Evolutionary conservation across 1,139 yeast species (phyloP).

Genomic region (Meyerozyma guilliermondii): DNA sequence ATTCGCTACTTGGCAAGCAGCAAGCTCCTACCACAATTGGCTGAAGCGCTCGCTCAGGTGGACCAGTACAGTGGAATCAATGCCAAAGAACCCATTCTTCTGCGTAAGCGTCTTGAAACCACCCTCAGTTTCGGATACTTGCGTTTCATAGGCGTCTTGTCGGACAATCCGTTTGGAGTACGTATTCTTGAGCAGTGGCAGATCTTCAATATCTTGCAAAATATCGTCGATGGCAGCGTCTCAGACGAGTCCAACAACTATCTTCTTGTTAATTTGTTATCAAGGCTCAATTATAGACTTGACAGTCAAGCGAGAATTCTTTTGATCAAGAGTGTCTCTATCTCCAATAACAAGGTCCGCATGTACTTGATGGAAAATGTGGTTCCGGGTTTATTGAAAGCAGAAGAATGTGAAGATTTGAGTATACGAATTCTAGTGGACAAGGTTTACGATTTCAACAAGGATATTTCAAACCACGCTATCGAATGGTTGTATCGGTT

Average conservation of each 20-base stretch:
- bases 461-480: conserved; percentile 55
- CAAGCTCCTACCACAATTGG: conserved; percentile 78
- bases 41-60: conserved; percentile 82
- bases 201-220: conserved; percentile 73
- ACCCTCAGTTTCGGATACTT: conserved; percentile 78
- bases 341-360: conserved; percentile 51
- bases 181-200: conserved; percentile 75
- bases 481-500: conserved; percentile 12
- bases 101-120: conserved; percentile 51
- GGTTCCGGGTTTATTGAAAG: conserved; percentile 34
- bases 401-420: conserved; percentile 31
- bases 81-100: conserved; percentile 70
- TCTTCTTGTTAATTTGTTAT: conserved; percentile 52
- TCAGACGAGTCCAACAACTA: conserved; percentile 38
- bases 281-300: conserved; percentile 55
- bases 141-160: conserved; percentile 67
- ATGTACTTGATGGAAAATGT: conserved; percentile 52
- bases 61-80: conserved; percentile 75
- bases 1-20: conserved; percentile 62
- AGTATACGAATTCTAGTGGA: conserved; percentile 51
- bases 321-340: conserved; percentile 58
- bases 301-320: conserved; percentile 68
- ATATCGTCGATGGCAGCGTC: conserved; percentile 55
- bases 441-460: conserved; percentile 65
- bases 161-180: conserved; percentile 57